Evolutionary conservation across 2,329 filamentous ascomycete species (phyloP).

Genomic region (Leptographium procerum): DNA sequence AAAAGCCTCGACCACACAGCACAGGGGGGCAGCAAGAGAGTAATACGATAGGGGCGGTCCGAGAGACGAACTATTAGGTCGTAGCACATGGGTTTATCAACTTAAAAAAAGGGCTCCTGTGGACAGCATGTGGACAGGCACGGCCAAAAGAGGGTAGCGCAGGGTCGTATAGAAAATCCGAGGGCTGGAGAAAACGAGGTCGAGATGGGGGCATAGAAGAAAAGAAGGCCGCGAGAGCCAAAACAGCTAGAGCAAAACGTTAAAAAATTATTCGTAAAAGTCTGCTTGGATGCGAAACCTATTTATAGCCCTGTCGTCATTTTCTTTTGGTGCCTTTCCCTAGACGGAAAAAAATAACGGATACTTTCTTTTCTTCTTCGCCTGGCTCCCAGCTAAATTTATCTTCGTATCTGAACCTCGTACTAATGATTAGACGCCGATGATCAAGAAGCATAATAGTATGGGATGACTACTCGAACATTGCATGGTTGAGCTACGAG

Average conservation of each 20-base stretch:
- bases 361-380: neutral
- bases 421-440: neutral
- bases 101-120: neutral
- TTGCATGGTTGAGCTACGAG: neutral
- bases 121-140: neutral
- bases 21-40: neutral
- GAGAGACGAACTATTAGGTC: neutral
- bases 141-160: neutral
- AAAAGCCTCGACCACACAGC: neutral
- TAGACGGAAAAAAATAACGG: neutral
- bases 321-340: neutral
- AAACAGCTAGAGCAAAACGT: neutral
- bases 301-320: neutral
- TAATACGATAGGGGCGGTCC: neutral
- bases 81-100: neutral
- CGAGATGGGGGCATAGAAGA: neutral
- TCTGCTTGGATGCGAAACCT: neutral
- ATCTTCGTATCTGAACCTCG: neutral
- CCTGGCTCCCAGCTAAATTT: conserved; percentile 11
- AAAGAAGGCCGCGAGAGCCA: neutral
- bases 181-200: neutral
- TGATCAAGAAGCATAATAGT: neutral
- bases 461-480: neutral
- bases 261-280: neutral
- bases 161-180: neutral